phyloP scores from a whole-genome alignment of 495 filamentous ascomycete species.

The Penicillium pancosmium region DNA sequence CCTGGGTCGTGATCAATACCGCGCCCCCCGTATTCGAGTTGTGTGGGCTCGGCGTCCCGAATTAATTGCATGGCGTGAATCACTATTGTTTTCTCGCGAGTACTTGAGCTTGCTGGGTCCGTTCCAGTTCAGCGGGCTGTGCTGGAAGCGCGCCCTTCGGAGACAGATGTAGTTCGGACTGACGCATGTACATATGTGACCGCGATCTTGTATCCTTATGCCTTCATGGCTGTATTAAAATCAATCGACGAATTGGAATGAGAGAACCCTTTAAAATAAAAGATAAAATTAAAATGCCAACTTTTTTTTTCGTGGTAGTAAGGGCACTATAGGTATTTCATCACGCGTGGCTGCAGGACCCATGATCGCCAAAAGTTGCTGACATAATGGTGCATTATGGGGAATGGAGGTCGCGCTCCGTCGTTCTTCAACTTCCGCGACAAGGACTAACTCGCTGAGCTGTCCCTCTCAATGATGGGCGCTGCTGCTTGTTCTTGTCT shows the following conservation, averaged over 20 bases:
- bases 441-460: not conserved
- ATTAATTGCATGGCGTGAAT: constrained; percentile 12
- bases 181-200: constrained; percentile 27
- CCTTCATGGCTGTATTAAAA: not conserved
- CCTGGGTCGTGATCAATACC: constrained; percentile 36
- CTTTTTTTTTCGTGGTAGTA: too few species aligned
- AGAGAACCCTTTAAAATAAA: not conserved
- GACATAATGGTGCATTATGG: not conserved
- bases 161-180: constrained; percentile 15
- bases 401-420: constrained; percentile 2
- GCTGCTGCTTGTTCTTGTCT: not conserved
- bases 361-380: not conserved
- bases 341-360: too few species aligned
- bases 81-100: not conserved
- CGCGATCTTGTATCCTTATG: constrained; percentile 21
- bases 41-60: constrained; percentile 36
- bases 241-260: not conserved
- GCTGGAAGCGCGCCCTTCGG: constrained; percentile 14
- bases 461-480: constrained; percentile 20
- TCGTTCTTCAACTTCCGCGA: not conserved
- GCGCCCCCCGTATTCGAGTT: constrained; percentile 35
- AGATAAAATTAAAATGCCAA: too few species aligned
- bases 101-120: not conserved
- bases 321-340: too few species aligned
- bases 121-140: constrained; percentile 25